phyloP scores from a whole-genome alignment of 768 basidiomycete species.

The Polyporus arcularius region DNA sequence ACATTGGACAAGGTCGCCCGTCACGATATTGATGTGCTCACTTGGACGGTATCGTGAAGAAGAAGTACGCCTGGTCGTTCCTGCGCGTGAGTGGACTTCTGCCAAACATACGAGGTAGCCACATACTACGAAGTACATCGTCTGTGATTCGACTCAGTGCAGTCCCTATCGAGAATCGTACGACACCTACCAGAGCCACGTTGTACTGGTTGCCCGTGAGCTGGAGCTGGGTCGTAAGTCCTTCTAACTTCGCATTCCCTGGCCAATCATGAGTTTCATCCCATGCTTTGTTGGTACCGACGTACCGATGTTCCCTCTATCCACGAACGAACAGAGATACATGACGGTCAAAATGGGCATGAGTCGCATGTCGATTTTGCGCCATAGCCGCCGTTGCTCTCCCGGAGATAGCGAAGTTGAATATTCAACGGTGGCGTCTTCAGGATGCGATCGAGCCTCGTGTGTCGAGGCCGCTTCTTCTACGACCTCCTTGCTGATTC shows the following conservation, averaged over 20 bases:
- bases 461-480: too few species aligned
- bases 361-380: conserved; percentile 31
- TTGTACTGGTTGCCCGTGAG: conserved; percentile 64
- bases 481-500: too few species aligned
- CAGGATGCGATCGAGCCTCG: not conserved
- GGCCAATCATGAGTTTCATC: conserved; percentile 62
- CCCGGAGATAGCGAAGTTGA: conserved; percentile 43
- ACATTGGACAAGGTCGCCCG: conserved; percentile 65
- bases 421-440: conserved; percentile 28
- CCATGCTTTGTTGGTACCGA: conserved; percentile 31
- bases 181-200: conserved; percentile 54
- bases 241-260: conserved; percentile 34
- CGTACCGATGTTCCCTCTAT: conserved; percentile 30
- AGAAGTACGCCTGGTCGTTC: not conserved
- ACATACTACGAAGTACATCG: conserved; percentile 69
- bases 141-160: conserved; percentile 36
- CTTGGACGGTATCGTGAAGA: not conserved
- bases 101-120: too few species aligned
- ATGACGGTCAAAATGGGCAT: conserved; percentile 31
- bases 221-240: conserved; percentile 54
- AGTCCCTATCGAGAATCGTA: not conserved
- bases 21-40: conserved; percentile 50
- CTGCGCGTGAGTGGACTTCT: not conserved
- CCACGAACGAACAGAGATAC: conserved; percentile 32
- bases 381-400: conserved; percentile 39